These are phyloP conservation scores for Solanum bukasovii DNA, from an alignment of 257 asterid genomes.

Conservation along the genomic window DNA sequence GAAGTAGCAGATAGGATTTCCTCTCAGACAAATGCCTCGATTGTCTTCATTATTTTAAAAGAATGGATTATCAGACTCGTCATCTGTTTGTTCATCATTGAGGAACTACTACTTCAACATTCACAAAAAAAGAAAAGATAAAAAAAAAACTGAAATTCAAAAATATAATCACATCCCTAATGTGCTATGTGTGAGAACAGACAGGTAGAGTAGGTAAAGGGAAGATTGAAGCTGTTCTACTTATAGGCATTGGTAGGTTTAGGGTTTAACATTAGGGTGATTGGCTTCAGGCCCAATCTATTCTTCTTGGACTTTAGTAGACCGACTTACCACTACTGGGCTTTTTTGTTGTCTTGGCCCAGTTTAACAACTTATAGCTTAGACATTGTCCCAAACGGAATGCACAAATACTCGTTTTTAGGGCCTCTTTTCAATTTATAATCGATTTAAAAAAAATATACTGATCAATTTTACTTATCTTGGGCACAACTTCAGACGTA, in stretches of 20 bases:
- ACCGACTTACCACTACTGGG: not conserved
- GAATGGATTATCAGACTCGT: constrained; percentile 95
- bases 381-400: not conserved
- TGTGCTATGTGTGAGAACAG: no score
- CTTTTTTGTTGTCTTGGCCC: not conserved
- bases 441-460: not conserved
- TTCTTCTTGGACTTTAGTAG: not conserved
- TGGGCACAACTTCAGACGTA: not conserved
- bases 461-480: not conserved
- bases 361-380: not conserved
- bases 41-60: constrained; percentile 46
- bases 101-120: constrained; percentile 20
- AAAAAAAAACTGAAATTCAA: not conserved
- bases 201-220: not conserved
- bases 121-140: not conserved
- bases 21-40: constrained; percentile 98
- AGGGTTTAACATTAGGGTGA: not conserved
- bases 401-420: not conserved
- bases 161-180: not conserved
- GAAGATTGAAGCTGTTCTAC: not conserved
- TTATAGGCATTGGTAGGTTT: not conserved
- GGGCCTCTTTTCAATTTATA: not conserved
- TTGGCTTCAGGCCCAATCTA: not conserved
- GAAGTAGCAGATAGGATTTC: constrained; percentile 1
- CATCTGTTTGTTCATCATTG: constrained; percentile 66